Conservation (phyloP, 225 moss, liverwort and hornwort genomes). For the Physcomitrium patens region DNA sequence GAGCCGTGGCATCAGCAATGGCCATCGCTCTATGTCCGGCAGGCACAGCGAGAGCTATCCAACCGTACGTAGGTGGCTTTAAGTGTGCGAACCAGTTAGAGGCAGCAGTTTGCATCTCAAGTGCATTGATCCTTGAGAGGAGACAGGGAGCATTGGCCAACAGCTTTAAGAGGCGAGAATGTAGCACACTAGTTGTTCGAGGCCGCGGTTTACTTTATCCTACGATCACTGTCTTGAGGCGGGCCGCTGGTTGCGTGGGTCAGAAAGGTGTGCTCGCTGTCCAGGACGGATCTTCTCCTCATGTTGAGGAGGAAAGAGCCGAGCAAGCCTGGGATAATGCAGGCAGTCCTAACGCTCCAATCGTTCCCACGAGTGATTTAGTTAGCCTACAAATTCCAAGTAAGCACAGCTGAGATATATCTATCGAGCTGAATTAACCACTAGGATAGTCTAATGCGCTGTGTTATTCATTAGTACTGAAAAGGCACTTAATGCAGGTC, state of each 20-base stretch:
- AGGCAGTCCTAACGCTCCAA: slow-evolving; percentile 27
- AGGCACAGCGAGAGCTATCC: slow-evolving; percentile 14
- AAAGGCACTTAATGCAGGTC: background rate
- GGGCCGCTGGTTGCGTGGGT: slow-evolving; percentile 20
- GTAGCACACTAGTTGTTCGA: slow-evolving; percentile 8
- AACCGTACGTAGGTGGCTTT: slow-evolving; percentile 19
- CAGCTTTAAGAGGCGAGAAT: slow-evolving; percentile 20
- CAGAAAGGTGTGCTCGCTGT: slow-evolving; percentile 49
- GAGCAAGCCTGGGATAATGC: slow-evolving; percentile 43
- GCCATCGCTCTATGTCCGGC: slow-evolving; percentile 24
- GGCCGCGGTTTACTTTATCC: background rate
- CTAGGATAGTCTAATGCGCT: background rate
- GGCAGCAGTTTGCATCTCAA: slow-evolving; percentile 17
- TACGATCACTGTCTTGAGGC: background rate
- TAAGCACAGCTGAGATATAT: slow-evolving; percentile 31
- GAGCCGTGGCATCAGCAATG: no score
- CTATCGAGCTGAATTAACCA: slow-evolving; percentile 19
- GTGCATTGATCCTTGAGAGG: slow-evolving; percentile 7
- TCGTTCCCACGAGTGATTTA: slow-evolving; percentile 50
- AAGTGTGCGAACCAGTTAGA: slow-evolving; percentile 31
- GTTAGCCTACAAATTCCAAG: slow-evolving; percentile 81
- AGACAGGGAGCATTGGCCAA: slow-evolving; percentile 16
- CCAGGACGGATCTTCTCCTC: slow-evolving; percentile 58
- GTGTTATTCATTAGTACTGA: background rate
- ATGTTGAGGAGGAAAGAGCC: slow-evolving; percentile 49